Conservation (phyloP, 768 basidiomycete species). For the Psilocybe subaeruginosa region DNA sequence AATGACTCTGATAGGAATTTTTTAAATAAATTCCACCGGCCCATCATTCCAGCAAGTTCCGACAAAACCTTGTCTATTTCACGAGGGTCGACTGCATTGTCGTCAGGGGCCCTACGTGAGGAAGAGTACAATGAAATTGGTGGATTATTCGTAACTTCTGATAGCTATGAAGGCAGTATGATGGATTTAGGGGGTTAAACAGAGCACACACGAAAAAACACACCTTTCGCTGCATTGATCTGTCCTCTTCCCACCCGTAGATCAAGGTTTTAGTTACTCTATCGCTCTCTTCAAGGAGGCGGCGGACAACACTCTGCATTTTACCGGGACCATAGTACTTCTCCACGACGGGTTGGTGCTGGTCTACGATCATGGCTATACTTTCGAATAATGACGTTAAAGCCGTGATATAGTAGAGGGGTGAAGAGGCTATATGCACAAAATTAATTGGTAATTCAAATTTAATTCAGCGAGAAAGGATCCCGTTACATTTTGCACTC, state of each 20-base stretch:
- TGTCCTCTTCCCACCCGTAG: conserved; percentile 91
- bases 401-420: conserved; percentile 87
- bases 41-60: conserved; percentile 87
- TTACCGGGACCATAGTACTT: conserved; percentile 94
- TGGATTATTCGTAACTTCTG: conserved; percentile 48
- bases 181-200: background rate
- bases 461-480: background rate
- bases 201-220: background rate
- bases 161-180: conserved; percentile 36
- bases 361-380: conserved; percentile 94
- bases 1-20: conserved; percentile 83
- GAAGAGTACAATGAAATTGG: conserved; percentile 34
- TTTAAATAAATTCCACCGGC: conserved; percentile 89
- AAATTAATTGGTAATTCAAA: conserved; percentile 8
- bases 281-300: conserved; percentile 86
- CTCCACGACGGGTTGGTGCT: conserved; percentile 96
- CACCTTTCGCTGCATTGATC: conserved; percentile 81
- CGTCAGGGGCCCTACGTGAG: conserved; percentile 43
- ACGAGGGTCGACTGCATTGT: conserved; percentile 74
- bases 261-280: conserved; percentile 75
- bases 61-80: conserved; percentile 92
- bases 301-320: conserved; percentile 79
- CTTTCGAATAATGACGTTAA: conserved; percentile 94
- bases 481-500: conserved; percentile 73
- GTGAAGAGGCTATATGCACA: conserved; percentile 73